Evolutionary conservation across 768 basidiomycete species (phyloP), one percentile per base, ranked within the genome.

Genomic region (Podaxis carcinomalis): DNA sequence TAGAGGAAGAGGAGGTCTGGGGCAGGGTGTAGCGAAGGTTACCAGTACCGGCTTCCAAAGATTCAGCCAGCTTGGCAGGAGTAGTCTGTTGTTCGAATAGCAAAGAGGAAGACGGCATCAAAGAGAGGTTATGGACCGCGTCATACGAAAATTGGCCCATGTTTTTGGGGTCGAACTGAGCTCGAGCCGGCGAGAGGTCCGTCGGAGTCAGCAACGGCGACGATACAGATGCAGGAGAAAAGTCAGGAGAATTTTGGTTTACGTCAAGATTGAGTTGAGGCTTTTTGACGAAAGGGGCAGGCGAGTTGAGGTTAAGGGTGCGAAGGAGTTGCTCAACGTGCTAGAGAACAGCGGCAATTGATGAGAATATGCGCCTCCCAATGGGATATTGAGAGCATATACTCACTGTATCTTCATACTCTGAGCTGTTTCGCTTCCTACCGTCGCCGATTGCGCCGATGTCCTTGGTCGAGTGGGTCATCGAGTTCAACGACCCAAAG

Each of bases 401-500:
- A 61, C 59, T 54, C 32, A 86, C 85, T 49, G 73, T 78, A 65
- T 86, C 81, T 42, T 82, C 85, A 50, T 81, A 81, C 50, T 80
- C 83, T 28, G 86, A 82, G 51, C 75, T 80, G 55, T 74, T 76
- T 70, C 80, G 86, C 73, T 86, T 89, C 65, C 89, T 82, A 14
- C 90, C 90, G 67, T 93, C 91, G 50, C 90, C 91, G 69, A 92
- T 86, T 68, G 89, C 88, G 4, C 90, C 89, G 53, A 91, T 77
- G 64, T 83, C 83, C 63, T 77, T 78, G 32, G 68, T 66, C 13
- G 58, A 46, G 23, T 66, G 63, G 35, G 66, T 67, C 63, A 55
- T 63, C 67, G 62, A 73, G 9, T 78, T 78, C 32, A 80, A 69
- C 1, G 83, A 80, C 3, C 87, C 89, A 65, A 91, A 90, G 58